phyloP scores from a whole-genome alignment of 495 filamentous ascomycete species.

The Bathelium albidoporum region DNA sequence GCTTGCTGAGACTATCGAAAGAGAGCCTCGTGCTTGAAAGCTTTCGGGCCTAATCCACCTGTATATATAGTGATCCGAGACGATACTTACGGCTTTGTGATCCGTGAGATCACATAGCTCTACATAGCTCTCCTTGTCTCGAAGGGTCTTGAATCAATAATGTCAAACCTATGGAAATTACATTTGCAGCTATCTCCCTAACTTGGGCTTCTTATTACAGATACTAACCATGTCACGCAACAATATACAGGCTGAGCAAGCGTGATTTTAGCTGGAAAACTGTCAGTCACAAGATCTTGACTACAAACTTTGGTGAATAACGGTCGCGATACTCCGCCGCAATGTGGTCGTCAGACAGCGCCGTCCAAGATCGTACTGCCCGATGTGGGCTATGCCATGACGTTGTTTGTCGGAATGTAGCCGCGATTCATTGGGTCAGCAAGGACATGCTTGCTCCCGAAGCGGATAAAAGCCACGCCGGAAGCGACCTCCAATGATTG shows the following conservation, averaged over 20 bases:
- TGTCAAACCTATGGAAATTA: background rate
- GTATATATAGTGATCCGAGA: too few species aligned
- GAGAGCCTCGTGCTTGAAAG: too few species aligned
- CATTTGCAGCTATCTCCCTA: too few species aligned
- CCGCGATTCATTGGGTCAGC: background rate
- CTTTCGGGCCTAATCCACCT: too few species aligned
- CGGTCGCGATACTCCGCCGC: background rate
- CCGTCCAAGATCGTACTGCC: background rate
- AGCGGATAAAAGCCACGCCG: background rate
- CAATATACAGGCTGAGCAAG: background rate
- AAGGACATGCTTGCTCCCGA: background rate
- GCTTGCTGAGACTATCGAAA: background rate
- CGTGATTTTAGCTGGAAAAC: background rate
- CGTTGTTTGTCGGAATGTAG: background rate
- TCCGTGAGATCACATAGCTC: too few species aligned
- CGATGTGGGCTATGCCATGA: background rate
- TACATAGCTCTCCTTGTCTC: too few species aligned
- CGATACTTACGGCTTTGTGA: too few species aligned
- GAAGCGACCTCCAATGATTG: background rate
- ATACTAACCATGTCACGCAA: background rate
- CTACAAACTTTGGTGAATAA: background rate
- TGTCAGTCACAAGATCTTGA: background rate
- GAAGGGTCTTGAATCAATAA: too few species aligned
- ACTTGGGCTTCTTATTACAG: too few species aligned
- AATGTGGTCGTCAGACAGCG: background rate